These are phyloP conservation scores for Yamadazyma atlantica DNA, from an alignment of 1,139 yeast species.

Conservation along the genomic window DNA sequence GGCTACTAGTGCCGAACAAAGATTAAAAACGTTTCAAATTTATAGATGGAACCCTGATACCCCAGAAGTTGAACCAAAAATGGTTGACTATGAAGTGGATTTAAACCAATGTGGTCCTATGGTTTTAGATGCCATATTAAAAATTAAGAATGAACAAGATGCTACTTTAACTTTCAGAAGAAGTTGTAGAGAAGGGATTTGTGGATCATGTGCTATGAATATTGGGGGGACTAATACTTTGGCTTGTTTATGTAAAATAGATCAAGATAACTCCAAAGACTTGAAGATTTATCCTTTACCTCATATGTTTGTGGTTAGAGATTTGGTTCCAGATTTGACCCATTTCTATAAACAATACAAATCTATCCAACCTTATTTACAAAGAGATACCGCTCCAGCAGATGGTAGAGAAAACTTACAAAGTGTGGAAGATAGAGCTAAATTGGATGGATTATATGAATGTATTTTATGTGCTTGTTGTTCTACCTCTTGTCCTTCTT, in stretches of 20 bases:
- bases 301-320: slow-evolving; percentile 97
- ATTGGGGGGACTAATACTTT: slow-evolving; percentile 96
- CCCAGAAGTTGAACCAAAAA: slow-evolving; percentile 87
- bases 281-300: slow-evolving; percentile 95
- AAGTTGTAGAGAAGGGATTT: slow-evolving; percentile 99
- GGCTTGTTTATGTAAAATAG: slow-evolving; percentile 95
- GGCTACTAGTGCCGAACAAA: slow-evolving; percentile 48
- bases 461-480: slow-evolving; percentile 99
- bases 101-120: slow-evolving; percentile 94
- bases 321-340: slow-evolving; percentile 95
- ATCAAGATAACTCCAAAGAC: slow-evolving; percentile 71
- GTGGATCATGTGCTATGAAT: slow-evolving; percentile 99
- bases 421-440: slow-evolving; percentile 89
- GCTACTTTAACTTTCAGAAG: slow-evolving; percentile 94
- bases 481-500: slow-evolving; percentile 98
- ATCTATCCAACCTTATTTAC: slow-evolving; percentile 95
- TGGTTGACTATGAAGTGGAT: slow-evolving; percentile 83
- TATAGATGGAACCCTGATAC: slow-evolving; percentile 99
- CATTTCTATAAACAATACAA: slow-evolving; percentile 98
- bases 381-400: slow-evolving; percentile 74
- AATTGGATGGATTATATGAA: slow-evolving; percentile 95
- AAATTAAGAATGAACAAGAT: slow-evolving; percentile 96
- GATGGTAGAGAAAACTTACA: slow-evolving; percentile 95
- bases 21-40: slow-evolving; percentile 81
- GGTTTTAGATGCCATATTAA: slow-evolving; percentile 93